Percentiles rank a stretch among this genome's conserved stretches.
These are phyloP conservation scores for Chlorella sp. DNA, from an alignment of 139 green algal species.

Conservation along the genomic window DNA sequence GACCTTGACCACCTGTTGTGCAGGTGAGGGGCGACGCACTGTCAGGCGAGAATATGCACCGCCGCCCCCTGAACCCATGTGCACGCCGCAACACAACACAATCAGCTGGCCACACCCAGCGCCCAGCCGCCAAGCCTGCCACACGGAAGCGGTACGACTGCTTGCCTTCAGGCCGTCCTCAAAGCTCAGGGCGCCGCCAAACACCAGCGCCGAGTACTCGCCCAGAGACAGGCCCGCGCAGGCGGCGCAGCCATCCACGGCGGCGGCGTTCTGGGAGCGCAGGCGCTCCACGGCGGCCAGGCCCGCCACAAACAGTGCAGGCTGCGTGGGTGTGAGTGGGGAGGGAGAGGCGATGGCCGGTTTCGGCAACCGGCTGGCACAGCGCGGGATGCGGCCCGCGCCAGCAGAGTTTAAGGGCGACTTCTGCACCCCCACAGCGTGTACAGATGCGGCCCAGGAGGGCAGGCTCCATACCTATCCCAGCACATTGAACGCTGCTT, in stretches of 20 bases:
- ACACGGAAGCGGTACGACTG: slow-evolving; percentile 35
- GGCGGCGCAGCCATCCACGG: slow-evolving; percentile 51
- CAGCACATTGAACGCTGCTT: no score
- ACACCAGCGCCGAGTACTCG: slow-evolving; percentile 93
- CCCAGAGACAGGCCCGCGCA: slow-evolving; percentile 86
- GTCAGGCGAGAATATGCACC: no score
- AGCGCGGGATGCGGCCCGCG: no score
- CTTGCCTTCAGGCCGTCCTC: slow-evolving; percentile 84
- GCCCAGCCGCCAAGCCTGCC: not conserved
- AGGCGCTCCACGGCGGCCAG: slow-evolving; percentile 86
- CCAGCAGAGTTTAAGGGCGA: no score
- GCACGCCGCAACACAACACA: no score
- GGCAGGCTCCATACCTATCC: no score
- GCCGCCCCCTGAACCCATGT: no score
- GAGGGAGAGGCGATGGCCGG: not conserved
- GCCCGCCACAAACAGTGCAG: slow-evolving; percentile 90
- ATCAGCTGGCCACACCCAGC: no score
- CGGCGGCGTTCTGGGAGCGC: slow-evolving; percentile 47
- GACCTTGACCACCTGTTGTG: slow-evolving; percentile 81
- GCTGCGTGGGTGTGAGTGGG: slow-evolving; percentile 44
- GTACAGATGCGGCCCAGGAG: no score
- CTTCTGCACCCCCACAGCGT: no score
- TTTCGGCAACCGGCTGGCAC: no score
- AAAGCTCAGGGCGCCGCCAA: slow-evolving; percentile 85
- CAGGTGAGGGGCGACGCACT: not conserved